These are phyloP conservation scores for Boletus subcaerulescens DNA, from an alignment of 768 basidiomycete genomes.

Conservation along the genomic window DNA sequence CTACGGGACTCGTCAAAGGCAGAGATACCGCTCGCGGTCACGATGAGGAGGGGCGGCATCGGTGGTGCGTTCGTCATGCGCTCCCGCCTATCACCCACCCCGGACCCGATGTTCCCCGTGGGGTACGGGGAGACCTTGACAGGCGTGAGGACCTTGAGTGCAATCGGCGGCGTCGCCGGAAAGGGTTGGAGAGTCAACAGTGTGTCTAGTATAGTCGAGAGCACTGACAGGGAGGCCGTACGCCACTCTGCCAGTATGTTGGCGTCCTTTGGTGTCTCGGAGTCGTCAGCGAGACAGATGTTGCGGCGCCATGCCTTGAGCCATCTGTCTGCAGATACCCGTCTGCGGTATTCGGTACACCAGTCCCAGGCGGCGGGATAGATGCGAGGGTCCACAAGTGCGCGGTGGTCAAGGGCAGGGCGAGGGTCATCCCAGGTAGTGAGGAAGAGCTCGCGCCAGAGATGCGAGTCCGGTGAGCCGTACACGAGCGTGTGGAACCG, in stretches of 20 bases:
- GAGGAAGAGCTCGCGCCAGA: conserved; percentile 51
- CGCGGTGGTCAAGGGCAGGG: conserved; percentile 27
- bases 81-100: conserved; percentile 6
- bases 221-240: conserved; percentile 8
- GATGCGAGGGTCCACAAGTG: conserved; percentile 23
- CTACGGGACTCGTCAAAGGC: conserved; percentile 22
- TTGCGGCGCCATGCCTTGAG: conserved; percentile 25
- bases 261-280: neutral
- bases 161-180: conserved; percentile 23
- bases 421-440: conserved; percentile 50
- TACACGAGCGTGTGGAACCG: conserved; percentile 37
- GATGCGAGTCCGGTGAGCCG: conserved; percentile 31
- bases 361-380: conserved; percentile 20
- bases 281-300: conserved; percentile 2
- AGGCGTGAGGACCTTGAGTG: conserved; percentile 17
- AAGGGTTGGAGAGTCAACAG: conserved; percentile 34
- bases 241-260: neutral
- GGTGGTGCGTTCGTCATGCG: conserved; percentile 32
- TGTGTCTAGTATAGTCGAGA: conserved; percentile 34
- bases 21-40: conserved; percentile 19
- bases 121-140: conserved; percentile 5
- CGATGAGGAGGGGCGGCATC: conserved; percentile 29
- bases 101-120: conserved; percentile 4
- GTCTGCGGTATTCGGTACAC: conserved; percentile 24
- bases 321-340: conserved; percentile 19